Evolutionary conservation across 306 rosid genomes (phyloP).

Genomic region (Castanea mollissima): DNA sequence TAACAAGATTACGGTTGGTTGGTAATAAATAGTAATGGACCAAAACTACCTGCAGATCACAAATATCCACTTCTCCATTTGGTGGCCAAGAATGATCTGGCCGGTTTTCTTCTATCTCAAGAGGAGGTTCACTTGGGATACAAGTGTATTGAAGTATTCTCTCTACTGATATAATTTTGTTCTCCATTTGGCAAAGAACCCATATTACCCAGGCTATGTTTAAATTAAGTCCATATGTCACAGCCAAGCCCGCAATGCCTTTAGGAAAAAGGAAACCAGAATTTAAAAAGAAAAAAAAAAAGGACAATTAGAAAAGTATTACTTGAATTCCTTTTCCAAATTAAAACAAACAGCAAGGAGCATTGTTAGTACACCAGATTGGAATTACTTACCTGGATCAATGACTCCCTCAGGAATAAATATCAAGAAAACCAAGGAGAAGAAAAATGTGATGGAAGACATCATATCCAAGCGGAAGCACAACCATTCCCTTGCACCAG

Average conservation of each 20-base stretch:
- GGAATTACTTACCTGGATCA: conserved; percentile 59
- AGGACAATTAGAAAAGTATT: neutral
- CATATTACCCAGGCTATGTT: conserved; percentile 43
- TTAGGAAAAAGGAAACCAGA: neutral
- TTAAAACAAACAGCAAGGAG: neutral
- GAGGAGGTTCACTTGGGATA: conserved; percentile 63
- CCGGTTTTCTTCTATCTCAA: conserved; percentile 43
- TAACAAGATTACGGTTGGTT: neutral
- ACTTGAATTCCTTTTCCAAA: neutral
- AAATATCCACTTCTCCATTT: conserved; percentile 54
- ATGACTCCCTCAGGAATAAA: conserved; percentile 68
- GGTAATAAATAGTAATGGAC: neutral
- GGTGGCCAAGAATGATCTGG: conserved; percentile 62
- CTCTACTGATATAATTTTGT: conserved; percentile 67
- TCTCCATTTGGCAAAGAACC: conserved; percentile 57
- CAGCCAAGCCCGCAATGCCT: conserved; percentile 72
- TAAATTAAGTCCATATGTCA: conserved; percentile 65
- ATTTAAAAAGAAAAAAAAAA: neutral
- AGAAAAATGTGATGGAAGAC: conserved; percentile 66
- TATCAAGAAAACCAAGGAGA: conserved; percentile 65
- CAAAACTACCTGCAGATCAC: conserved; percentile 48
- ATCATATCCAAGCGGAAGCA: conserved; percentile 74
- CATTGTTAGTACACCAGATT: neutral
- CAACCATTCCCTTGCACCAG: conserved; percentile 81
- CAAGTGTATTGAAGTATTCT: conserved; percentile 58